Conservation (phyloP, 1,284 basidiomycete genomes). For the Marasmius tenuissimus region DNA sequence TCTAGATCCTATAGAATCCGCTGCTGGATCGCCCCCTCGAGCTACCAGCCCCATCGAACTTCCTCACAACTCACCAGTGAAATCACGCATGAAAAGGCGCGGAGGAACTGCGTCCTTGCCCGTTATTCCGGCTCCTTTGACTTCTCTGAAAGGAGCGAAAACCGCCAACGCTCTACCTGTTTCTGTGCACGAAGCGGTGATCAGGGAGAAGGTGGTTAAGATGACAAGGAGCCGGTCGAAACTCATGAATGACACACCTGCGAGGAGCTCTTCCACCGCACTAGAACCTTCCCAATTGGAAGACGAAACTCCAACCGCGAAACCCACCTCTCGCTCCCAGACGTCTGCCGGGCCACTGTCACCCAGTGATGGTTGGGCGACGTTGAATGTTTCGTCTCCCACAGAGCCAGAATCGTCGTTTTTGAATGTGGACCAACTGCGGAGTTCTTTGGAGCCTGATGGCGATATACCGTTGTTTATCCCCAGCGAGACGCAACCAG, state of each 20-base stretch:
- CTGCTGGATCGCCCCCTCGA: background rate
- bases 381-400: constrained; percentile 20
- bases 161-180: constrained; percentile 3
- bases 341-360: background rate
- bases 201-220: constrained; percentile 9
- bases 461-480: constrained; percentile 39
- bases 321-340: background rate
- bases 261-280: background rate
- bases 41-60: constrained; percentile 10
- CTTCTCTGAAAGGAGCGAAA: background rate
- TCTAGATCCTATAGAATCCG: constrained; percentile 10
- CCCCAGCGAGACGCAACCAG: constrained; percentile 40
- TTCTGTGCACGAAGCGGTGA: constrained; percentile 6
- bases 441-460: constrained; percentile 28
- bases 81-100: background rate
- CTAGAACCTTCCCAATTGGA: background rate
- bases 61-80: background rate
- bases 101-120: background rate
- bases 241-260: background rate
- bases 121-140: background rate
- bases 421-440: constrained; percentile 36
- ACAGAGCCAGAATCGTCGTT: constrained; percentile 16
- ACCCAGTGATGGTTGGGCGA: constrained; percentile 22
- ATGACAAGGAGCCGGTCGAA: constrained; percentile 11
- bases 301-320: background rate